These are phyloP conservation scores for Tricholoma terreum DNA, from an alignment of 768 basidiomycete species.

Conservation along the genomic window DNA sequence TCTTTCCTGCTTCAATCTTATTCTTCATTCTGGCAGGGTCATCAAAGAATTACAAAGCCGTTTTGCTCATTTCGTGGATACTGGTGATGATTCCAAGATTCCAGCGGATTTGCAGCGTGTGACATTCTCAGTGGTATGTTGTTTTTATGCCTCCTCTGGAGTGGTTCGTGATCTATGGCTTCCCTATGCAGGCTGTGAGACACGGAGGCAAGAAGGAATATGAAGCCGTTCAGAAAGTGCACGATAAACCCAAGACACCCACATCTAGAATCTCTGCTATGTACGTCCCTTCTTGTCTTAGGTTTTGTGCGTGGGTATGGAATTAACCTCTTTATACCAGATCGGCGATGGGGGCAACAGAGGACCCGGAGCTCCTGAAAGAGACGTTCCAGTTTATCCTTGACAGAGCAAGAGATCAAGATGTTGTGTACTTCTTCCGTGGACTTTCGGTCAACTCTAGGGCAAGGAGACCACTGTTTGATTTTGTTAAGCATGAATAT, in stretches of 20 bases:
- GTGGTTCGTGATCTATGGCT: conserved; percentile 3
- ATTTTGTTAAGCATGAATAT: conserved; percentile 72
- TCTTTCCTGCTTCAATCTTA: not conserved
- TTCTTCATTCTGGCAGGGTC: conserved; percentile 44
- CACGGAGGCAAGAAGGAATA: conserved; percentile 76
- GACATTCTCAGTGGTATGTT: conserved; percentile 51
- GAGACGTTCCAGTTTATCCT: conserved; percentile 63
- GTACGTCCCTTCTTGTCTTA: conserved; percentile 33
- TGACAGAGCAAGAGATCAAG: conserved; percentile 53
- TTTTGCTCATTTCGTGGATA: conserved; percentile 68
- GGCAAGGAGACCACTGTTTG: conserved; percentile 49
- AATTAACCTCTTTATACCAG: conserved; percentile 33
- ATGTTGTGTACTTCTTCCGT: conserved; percentile 61
- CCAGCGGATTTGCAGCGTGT: conserved; percentile 72
- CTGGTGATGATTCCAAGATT: conserved; percentile 72
- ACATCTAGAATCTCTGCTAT: conserved; percentile 69
- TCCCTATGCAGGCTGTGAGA: conserved; percentile 53
- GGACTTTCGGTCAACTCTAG: conserved; percentile 55
- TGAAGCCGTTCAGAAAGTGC: conserved; percentile 64
- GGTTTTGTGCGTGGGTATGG: not conserved
- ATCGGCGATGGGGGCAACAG: conserved; percentile 59
- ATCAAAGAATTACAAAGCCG: conserved; percentile 66
- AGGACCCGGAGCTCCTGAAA: conserved; percentile 53
- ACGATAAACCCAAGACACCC: conserved; percentile 72
- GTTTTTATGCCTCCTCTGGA: not conserved